Conservation (phyloP, 2,329 filamentous ascomycete species). For the Gnomoniopsis smithogilvyi region DNA sequence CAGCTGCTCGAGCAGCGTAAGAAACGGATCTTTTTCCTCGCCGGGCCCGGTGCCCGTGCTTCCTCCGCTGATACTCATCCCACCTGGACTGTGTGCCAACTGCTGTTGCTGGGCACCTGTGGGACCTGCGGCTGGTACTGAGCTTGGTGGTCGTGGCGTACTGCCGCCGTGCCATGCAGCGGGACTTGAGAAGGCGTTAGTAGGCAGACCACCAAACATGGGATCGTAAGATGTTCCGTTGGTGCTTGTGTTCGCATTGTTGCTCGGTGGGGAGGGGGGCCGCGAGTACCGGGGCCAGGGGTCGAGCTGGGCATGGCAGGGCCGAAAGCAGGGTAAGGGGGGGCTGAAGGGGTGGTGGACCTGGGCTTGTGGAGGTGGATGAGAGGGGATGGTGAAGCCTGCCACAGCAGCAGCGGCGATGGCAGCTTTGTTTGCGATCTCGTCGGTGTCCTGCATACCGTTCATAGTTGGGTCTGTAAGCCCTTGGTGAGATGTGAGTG, state of each 20-base stretch:
- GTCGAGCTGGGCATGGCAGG: slow-evolving; percentile 26
- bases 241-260: slow-evolving; percentile 27
- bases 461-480: slow-evolving; percentile 26
- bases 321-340: slow-evolving; percentile 31
- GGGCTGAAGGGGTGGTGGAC: slow-evolving; percentile 38
- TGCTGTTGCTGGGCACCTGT: slow-evolving; percentile 1
- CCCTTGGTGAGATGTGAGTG: slow-evolving; percentile 15
- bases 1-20: slow-evolving; percentile 75
- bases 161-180: slow-evolving; percentile 47
- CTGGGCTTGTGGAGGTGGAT: slow-evolving; percentile 21
- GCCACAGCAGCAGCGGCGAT: slow-evolving; percentile 34
- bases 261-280: slow-evolving; percentile 30
- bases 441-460: slow-evolving; percentile 32
- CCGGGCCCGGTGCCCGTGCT: slow-evolving; percentile 41
- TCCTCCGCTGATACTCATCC: slow-evolving; percentile 47
- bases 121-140: slow-evolving; percentile 7
- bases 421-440: slow-evolving; percentile 31
- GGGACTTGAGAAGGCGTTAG: slow-evolving; percentile 51
- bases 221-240: slow-evolving; percentile 47
- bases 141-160: slow-evolving; percentile 16
- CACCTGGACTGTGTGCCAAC: slow-evolving; percentile 41
- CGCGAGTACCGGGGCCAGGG: slow-evolving; percentile 13
- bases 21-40: slow-evolving; percentile 77
- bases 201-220: slow-evolving; percentile 56
- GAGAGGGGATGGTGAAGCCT: slow-evolving; percentile 31